A percentile compares a stretch with the other conserved stretches of the same genome.
Conservation (phyloP, 73 alveolate species). For the Tetrahymena thermophila region DNA sequence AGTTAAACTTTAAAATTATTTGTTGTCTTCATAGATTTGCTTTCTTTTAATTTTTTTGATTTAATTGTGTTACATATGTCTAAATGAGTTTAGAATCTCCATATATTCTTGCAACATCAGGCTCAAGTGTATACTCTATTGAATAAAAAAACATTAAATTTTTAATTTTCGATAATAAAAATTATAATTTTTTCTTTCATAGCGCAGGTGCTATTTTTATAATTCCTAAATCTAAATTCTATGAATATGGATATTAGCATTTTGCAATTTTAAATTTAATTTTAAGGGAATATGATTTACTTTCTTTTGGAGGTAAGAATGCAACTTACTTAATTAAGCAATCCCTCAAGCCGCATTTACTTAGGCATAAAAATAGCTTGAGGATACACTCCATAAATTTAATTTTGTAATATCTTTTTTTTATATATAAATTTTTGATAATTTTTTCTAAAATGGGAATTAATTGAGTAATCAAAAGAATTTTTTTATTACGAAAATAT, state of each 20-base stretch:
- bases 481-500: too few relatives aligned
- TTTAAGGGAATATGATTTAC: neutral
- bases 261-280: neutral
- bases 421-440: neutral
- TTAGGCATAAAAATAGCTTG: neutral
- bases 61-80: neutral
- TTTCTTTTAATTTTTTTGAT: neutral
- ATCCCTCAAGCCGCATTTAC: slow-evolving; percentile 1
- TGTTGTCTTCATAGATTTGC: neutral
- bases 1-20: too few relatives aligned
- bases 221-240: too few relatives aligned
- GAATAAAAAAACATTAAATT: neutral
- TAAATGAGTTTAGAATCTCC: neutral
- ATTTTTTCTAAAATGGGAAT: neutral
- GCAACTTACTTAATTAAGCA: neutral
- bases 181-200: too few relatives aligned
- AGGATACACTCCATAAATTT: neutral
- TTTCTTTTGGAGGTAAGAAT: neutral
- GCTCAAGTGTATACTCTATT: neutral
- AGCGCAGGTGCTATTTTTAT: too few relatives aligned
- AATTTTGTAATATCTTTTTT: neutral
- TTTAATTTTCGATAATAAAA: neutral
- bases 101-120: neutral
- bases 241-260: too few relatives aligned
- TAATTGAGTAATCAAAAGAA: neutral